Conservation (phyloP, 2,329 filamentous ascomycete species). For the Claviceps sp. region DNA sequence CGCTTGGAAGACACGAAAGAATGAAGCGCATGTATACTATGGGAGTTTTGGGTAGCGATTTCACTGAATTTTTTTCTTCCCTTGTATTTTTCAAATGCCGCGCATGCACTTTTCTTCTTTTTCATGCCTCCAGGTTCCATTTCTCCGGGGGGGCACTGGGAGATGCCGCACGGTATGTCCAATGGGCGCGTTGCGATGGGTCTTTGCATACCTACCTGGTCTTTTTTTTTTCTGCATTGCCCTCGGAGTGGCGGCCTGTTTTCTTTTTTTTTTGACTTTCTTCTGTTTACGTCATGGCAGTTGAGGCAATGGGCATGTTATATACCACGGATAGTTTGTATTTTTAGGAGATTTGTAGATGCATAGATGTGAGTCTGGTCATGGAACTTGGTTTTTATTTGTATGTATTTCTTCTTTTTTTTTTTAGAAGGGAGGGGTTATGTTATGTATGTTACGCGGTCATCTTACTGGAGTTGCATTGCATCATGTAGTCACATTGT, state of each 20-base stretch:
- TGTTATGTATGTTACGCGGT: too few species aligned
- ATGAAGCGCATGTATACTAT: not conserved
- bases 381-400: not conserved
- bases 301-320: not conserved
- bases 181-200: not conserved
- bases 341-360: not conserved
- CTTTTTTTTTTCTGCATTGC: not conserved
- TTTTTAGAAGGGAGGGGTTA: not conserved
- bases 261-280: not conserved
- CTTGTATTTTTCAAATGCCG: not conserved
- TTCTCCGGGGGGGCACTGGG: too few species aligned
- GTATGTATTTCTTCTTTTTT: not conserved
- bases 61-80: not conserved
- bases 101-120: not conserved
- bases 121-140: not conserved
- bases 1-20: not conserved
- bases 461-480: too few species aligned
- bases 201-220: not conserved
- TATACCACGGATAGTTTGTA: not conserved
- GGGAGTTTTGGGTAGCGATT: not conserved
- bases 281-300: not conserved
- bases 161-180: not conserved
- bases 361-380: not conserved
- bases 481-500: too few species aligned
- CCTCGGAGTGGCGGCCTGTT: not conserved